Conservation (phyloP, 352 stramenopile species). For the Phytophthora foliorum region DNA sequence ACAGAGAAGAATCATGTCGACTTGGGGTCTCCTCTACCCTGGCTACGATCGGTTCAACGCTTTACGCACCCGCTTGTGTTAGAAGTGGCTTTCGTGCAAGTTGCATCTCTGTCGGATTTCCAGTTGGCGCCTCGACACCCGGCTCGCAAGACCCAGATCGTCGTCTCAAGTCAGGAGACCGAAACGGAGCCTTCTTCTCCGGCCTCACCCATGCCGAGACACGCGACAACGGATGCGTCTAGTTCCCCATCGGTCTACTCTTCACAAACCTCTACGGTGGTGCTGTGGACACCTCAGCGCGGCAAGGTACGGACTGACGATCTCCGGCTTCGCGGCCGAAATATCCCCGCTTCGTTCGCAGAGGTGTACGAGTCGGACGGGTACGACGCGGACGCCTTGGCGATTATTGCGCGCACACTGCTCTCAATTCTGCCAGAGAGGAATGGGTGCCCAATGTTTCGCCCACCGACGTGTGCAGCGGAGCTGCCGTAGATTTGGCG, state of each 20-base stretch:
- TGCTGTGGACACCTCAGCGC: not conserved
- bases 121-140: not conserved
- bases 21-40: not conserved
- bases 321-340: no score
- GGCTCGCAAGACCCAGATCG: not conserved
- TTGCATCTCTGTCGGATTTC: not conserved
- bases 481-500: no score
- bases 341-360: not conserved
- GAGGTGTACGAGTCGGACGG: not conserved
- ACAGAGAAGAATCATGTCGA: no score
- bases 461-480: no score
- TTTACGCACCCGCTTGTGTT: not conserved
- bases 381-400: no score
- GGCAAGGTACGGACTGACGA: no score
- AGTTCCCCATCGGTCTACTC: not conserved
- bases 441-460: no score
- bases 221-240: not conserved
- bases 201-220: not conserved
- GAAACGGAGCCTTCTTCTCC: not conserved
- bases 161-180: not conserved
- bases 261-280: not conserved
- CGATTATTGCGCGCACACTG: no score
- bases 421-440: no score
- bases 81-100: not conserved
- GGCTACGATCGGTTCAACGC: not conserved